Conservation (phyloP, 805 yeast species). For the Barnettozyma siamensis region DNA sequence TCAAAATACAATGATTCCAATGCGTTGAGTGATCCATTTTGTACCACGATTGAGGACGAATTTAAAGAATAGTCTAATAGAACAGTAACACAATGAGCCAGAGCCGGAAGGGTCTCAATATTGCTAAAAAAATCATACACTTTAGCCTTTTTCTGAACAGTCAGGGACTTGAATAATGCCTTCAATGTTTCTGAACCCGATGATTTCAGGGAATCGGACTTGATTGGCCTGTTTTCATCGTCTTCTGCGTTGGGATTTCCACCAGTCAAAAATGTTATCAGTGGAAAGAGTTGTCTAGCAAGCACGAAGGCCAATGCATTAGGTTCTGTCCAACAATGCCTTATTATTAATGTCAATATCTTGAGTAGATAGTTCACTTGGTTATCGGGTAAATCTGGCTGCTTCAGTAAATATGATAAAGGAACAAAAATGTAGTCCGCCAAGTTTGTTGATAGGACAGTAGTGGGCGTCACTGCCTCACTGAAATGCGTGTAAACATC, state of each 20-base stretch:
- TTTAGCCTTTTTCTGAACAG: constrained; percentile 16
- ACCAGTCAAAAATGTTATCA: constrained; percentile 42
- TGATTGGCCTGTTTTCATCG: constrained; percentile 17
- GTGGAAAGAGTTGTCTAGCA: constrained; percentile 41
- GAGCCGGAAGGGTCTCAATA: constrained; percentile 33
- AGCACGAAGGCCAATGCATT: constrained; percentile 33
- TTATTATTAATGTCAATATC: constrained; percentile 39
- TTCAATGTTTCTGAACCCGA: constrained; percentile 32
- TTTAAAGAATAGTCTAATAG: constrained; percentile 31
- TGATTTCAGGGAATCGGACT: constrained; percentile 31
- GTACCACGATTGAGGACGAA: constrained; percentile 26
- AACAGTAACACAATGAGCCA: constrained; percentile 44
- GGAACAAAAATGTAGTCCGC: constrained; percentile 65
- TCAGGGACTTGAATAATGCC: constrained; percentile 28
- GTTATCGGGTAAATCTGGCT: constrained; percentile 39
- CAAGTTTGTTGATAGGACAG: constrained; percentile 31
- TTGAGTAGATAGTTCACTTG: constrained; percentile 41
- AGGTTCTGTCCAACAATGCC: constrained; percentile 40
- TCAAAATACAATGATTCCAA: constrained; percentile 30
- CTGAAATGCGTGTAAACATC: constrained; percentile 25
- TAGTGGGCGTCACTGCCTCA: constrained; percentile 13
- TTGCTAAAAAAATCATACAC: constrained; percentile 26
- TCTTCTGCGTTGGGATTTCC: constrained; percentile 35
- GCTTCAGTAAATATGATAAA: constrained; percentile 45
- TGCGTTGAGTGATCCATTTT: constrained; percentile 29